Conservation (phyloP, 192 early-diverging fungal genomes). For the Coemansia sp. region DNA sequence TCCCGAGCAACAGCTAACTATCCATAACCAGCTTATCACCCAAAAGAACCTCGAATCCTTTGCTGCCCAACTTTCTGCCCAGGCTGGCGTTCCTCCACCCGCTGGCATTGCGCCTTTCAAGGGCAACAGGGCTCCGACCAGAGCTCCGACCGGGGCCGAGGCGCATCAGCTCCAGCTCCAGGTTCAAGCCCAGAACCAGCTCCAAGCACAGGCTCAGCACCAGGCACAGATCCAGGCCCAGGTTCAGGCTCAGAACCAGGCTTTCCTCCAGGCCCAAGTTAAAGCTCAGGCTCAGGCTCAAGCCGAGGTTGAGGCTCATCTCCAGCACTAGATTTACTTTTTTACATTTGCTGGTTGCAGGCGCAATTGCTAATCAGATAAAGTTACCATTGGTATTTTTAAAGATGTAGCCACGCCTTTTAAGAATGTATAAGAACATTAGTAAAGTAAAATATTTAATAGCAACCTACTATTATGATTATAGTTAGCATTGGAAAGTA, state of each 20-base stretch:
- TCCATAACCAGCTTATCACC: constrained; percentile 51
- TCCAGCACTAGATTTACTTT: background rate
- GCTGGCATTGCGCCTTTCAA: constrained; percentile 35
- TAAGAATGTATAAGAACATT: no score
- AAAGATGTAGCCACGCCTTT: no score
- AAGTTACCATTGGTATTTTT: no score
- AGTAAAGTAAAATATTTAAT: background rate
- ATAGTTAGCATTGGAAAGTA: no score
- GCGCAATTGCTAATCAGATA: no score
- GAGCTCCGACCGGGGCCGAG: background rate
- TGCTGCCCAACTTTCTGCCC: constrained; percentile 45
- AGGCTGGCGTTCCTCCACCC: constrained; percentile 40
- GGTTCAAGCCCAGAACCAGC: constrained; percentile 21
- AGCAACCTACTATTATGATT: background rate
- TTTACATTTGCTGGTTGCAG: background rate
- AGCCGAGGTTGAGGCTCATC: constrained; percentile 37
- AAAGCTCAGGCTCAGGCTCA: constrained; percentile 42
- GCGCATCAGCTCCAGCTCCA: constrained; percentile 7
- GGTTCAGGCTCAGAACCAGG: constrained; percentile 45
- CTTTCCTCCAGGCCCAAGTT: constrained; percentile 42
- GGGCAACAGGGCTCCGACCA: background rate
- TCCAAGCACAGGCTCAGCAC: constrained; percentile 32
- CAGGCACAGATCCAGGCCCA: constrained; percentile 40
- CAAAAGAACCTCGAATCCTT: constrained; percentile 47
- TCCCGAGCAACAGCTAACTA: constrained; percentile 38